phyloP scores from a whole-genome alignment of 108 stramenopile genomes.

The Craspedostauros australis region DNA sequence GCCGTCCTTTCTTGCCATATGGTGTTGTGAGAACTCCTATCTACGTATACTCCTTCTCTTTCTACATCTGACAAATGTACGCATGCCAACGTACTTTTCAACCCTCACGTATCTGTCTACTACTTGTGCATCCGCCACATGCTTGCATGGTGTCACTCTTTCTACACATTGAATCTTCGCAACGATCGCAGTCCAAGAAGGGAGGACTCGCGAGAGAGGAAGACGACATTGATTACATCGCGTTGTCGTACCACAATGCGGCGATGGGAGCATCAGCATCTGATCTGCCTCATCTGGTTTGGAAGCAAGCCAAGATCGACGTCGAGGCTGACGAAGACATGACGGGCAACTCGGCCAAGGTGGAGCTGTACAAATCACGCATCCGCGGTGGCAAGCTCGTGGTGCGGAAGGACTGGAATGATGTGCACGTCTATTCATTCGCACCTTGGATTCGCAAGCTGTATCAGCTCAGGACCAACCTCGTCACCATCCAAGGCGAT shows the following conservation, averaged over 20 bases:
- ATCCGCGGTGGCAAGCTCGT: constrained; percentile 34
- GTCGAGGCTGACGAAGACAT: constrained; percentile 70
- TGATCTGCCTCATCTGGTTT: constrained; percentile 44
- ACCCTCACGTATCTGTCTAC: too few relatives aligned
- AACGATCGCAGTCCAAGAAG: constrained; percentile 53
- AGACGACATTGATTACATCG: constrained; percentile 84
- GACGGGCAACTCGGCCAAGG: constrained; percentile 69
- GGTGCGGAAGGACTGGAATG: constrained; percentile 42
- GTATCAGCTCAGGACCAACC: constrained; percentile 35
- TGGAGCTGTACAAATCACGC: constrained; percentile 48
- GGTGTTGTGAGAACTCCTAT: too few relatives aligned
- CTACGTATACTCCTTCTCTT: too few relatives aligned
- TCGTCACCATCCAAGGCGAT: constrained; percentile 49
- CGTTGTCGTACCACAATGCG: constrained; percentile 39
- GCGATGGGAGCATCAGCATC: too few relatives aligned
- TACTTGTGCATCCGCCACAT: too few relatives aligned
- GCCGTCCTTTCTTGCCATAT: too few relatives aligned
- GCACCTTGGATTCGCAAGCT: constrained; percentile 74
- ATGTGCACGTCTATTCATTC: constrained; percentile 77
- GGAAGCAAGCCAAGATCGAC: constrained; percentile 65
- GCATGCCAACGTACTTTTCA: too few relatives aligned
- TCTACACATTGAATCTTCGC: neutral
- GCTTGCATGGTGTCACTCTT: too few relatives aligned
- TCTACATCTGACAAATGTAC: too few relatives aligned
- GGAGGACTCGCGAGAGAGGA: constrained; percentile 62